Base-by-base conservation (phyloP, 1,139 yeast genomes). In the Protomyces macrosporus region DNA sequence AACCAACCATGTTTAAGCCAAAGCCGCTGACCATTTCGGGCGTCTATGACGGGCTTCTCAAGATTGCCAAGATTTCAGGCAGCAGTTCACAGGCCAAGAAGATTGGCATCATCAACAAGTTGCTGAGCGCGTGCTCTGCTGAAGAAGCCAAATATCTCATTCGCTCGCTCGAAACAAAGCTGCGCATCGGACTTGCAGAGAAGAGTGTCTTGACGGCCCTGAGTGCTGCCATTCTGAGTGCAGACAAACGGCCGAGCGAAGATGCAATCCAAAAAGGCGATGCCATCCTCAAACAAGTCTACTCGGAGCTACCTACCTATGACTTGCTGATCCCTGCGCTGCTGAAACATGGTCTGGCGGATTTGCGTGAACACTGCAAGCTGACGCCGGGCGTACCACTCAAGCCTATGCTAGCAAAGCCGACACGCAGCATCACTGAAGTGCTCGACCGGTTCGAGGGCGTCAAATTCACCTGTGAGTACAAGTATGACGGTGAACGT, bases 361-460 rank as follows among this genome's bases (percentile, higher is more conserved):
- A 86, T 55, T 74, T 93, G 45, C 77, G 82, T 53, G 86, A 87
- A 10, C 83, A 86, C 69, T 85, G 95, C 71, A 85, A 84, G 55
- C 77, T 93, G 66, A 84, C 86, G 7, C 97, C 98, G 0, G 98
- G 98, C 1, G 85, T 95, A 14, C 99, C 99, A 0, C 79, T 93
- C 70, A 91, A 91, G 72, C 98, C 99, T 0, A 93, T 93, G 98
- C 82, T 93, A 71, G 99, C 99, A 4, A 93, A 93, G 73, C 98
- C 99, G 1, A 91, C 98, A 0, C 93, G 93, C 72, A 84, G 97
- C 2, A 86, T 95, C 54, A 82, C 88, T 36, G 99, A 95, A 72
- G 88, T 95, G 0, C 79, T 93, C 66, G 97, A 93, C 73, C 79
- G 96, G 64, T 90, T 93, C 73, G 69, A 69, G 45, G 68, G 66